Base-by-base conservation (phyloP, 805 yeast species). In the Kuraishia molischiana region DNA sequence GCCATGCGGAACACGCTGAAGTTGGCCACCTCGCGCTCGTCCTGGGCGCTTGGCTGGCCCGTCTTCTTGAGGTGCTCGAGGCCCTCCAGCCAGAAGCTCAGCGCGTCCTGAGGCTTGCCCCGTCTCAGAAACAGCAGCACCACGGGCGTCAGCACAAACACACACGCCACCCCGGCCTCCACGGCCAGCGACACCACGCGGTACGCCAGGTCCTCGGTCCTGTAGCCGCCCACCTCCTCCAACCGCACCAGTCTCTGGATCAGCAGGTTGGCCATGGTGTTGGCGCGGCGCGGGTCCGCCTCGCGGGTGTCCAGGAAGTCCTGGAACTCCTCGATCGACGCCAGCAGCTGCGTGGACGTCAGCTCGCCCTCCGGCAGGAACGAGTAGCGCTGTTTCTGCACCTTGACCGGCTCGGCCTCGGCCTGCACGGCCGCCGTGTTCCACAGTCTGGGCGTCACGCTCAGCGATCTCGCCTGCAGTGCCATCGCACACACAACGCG, bases 71-170 rank as follows among this genome's bases (percentile, higher is more conserved):
- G 15, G 19, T 21, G 28, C 11, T 37, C 31, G 19, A 32, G 15
- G 4, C 31, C 19, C 32, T 30, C 35, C 17, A 28, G 20, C 22
- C 19, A 26, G 26, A 26, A 24, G 17, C 32, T 24, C 22, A 37
- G 21, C 5, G 24, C 30, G 4, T 39, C 43, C 6, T 38, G 28
- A 13, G 31, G 32, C 8, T 26, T 35, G 11, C 19, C 22, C 6
- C 19, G 19, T 11, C 17, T 29, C 19, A 35, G 22, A 14, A 19
- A 35, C n/a, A 19, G 26, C 17, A 15, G 11, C 24, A 35, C 22
- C 28, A 35, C 37, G 8, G n/a, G 24, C 11, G 13, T 29, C 35
- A 32, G n/a, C 5, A 19, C 14, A 19, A n/a, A 19, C n/a, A 22
- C n/a, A 17, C 18, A n/a, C 28, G 35, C 35, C 18, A 32, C 35